Evolutionary conservation across 2,329 filamentous ascomycete genomes (phyloP).

Genomic region (Fusarium sp.): DNA sequence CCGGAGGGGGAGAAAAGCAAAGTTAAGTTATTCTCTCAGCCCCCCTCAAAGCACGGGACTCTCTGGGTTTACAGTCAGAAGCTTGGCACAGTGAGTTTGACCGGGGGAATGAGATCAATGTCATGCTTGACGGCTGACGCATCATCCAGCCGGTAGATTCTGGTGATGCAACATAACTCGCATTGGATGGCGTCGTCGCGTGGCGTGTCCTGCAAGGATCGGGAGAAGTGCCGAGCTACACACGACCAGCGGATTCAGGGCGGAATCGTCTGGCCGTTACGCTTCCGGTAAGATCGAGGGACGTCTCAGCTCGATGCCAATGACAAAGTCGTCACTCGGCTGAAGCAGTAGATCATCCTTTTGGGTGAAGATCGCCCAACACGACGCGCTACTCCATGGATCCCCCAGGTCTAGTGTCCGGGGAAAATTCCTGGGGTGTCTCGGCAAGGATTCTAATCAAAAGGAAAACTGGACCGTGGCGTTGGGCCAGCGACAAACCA

Average conservation of each 20-base stretch:
- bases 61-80: background rate
- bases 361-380: background rate
- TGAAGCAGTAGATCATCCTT: background rate
- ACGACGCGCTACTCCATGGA: background rate
- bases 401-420: background rate
- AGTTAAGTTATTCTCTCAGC: background rate
- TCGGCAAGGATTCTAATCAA: background rate
- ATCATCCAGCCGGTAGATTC: background rate
- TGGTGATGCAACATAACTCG: background rate
- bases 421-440: background rate
- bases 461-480: conserved; percentile 13
- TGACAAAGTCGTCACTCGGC: background rate
- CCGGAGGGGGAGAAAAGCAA: background rate
- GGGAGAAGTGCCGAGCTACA: background rate
- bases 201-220: background rate
- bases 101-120: background rate
- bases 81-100: background rate
- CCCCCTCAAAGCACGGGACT: background rate
- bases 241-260: background rate
- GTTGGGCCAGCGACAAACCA: background rate
- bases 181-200: background rate
- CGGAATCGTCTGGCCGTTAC: background rate
- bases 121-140: background rate
- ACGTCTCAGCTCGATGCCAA: background rate
- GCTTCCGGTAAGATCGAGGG: background rate